These are phyloP conservation scores for Cryptococcus sp. DNA, from an alignment of 1,284 basidiomycete species.

Conservation along the genomic window DNA sequence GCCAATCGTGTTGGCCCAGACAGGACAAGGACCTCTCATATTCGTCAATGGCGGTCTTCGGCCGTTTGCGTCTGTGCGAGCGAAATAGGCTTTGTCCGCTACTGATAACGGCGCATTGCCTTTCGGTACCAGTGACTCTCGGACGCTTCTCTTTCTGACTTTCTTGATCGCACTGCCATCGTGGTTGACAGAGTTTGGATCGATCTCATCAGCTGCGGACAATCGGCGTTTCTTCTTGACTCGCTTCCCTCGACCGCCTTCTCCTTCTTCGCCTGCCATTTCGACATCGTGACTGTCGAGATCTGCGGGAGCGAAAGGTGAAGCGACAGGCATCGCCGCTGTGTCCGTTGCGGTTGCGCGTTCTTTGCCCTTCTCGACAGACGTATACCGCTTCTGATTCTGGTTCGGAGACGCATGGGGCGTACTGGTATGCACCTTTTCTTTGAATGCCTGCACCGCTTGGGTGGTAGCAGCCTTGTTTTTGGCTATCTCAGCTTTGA, in stretches of 20 bases:
- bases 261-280: slow-evolving; percentile 6
- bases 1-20: slow-evolving; percentile 42
- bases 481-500: slow-evolving; percentile 16
- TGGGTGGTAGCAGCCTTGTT: background rate
- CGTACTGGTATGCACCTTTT: background rate
- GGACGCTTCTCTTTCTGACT: slow-evolving; percentile 5
- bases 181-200: slow-evolving; percentile 23
- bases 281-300: slow-evolving; percentile 4
- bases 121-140: slow-evolving; percentile 2
- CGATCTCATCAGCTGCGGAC: slow-evolving; percentile 28
- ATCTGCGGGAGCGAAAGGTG: background rate
- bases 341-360: slow-evolving; percentile 7
- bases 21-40: slow-evolving; percentile 35
- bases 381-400: slow-evolving; percentile 5
- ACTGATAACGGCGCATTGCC: slow-evolving; percentile 12
- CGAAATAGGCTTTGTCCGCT: slow-evolving; percentile 28
- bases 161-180: slow-evolving; percentile 18
- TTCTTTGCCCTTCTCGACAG: slow-evolving; percentile 28
- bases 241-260: slow-evolving; percentile 25
- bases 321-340: background rate
- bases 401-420: background rate
- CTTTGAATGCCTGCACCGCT: background rate
- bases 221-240: slow-evolving; percentile 38
- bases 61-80: slow-evolving; percentile 28
- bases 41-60: slow-evolving; percentile 20